Evolutionary conservation across 164 flowering plant genomes (phyloP).

Genomic region (Santalum album): DNA sequence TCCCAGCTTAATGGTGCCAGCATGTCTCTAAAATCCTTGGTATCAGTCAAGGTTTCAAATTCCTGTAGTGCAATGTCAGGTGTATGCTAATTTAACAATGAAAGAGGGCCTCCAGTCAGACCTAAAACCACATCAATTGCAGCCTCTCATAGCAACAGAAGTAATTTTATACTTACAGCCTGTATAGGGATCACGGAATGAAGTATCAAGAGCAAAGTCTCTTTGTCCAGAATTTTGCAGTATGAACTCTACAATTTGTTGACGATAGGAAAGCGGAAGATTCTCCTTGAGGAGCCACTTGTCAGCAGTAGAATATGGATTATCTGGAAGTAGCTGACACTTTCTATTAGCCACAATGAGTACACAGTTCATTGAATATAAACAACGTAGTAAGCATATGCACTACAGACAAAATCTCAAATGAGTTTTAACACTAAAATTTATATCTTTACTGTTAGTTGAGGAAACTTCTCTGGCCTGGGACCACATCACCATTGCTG

Average conservation of each 20-base stretch:
- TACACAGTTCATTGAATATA: not conserved
- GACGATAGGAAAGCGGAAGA: conserved; percentile 83
- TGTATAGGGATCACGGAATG: conserved; percentile 90
- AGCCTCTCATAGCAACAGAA: not conserved
- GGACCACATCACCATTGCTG: no score
- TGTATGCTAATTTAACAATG: no score
- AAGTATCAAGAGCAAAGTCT: conserved; percentile 49
- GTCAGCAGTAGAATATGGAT: conserved; percentile 81
- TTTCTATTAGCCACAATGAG: not conserved
- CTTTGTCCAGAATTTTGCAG: conserved; percentile 81
- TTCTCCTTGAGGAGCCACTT: conserved; percentile 95
- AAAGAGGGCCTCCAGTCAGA: not conserved
- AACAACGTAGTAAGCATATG: no score
- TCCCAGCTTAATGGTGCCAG: no score
- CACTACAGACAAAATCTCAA: no score
- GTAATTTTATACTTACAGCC: conserved; percentile 50
- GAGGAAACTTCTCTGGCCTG: no score
- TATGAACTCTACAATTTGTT: conserved; percentile 92
- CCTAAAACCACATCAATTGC: not conserved
- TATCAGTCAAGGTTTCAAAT: no score
- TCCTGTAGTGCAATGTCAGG: no score
- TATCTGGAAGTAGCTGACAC: conserved; percentile 35
- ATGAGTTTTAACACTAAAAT: no score
- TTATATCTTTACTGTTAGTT: no score
- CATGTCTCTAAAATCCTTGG: no score